Evolutionary conservation across 768 basidiomycete genomes (phyloP), one percentile per base, ranked within the genome.

Genomic region (Mycena galopus): DNA sequence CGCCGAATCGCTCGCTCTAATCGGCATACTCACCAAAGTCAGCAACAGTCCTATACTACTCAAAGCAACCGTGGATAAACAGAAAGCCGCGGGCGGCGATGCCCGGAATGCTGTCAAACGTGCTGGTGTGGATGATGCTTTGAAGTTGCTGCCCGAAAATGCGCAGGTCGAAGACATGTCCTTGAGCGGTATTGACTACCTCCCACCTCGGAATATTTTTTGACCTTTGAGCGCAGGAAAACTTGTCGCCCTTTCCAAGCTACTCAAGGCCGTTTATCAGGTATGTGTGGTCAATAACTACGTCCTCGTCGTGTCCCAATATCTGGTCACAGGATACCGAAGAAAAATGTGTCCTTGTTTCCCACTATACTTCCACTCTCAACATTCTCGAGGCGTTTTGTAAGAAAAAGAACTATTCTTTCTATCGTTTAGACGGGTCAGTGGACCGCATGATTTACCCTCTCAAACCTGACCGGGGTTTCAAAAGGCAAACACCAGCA

Each of bases 281-380:
- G 94, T 93, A 62, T 59, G 39, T 59, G 39, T 62, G 23, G 14
- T 44, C 2, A 42, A n/a, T 65, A 21, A 30, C 17, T 21, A 1
- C 33, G 19, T 42, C 51, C 8, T 35, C 21, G n/a, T 35, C 27
- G 58, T n/a, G 14, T 44, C 37, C 51, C 25, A 56, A 11, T 19
- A n/a, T 21, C 30, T 4, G 1, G n/a, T 21, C 11, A 23, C 69
- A 95, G 92, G 84, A 86, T 39, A 96, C 95, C 0, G 91, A 94
- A 47, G 97, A 99, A 83, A 99, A 99, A 88, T 94, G 96, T 76
- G 93, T 98, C 37, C 83, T 99, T 50, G 95, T 97, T 37, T 98
- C 96, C n/a, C 97, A 99, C 79, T 99, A 94, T 78, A 99, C 97
- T 0, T 93, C 94, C 6, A 98, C 97, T 2, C 90, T 99, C 64